Conservation (phyloP, 345 rosid genomes). For the Syzygium aqueum region DNA sequence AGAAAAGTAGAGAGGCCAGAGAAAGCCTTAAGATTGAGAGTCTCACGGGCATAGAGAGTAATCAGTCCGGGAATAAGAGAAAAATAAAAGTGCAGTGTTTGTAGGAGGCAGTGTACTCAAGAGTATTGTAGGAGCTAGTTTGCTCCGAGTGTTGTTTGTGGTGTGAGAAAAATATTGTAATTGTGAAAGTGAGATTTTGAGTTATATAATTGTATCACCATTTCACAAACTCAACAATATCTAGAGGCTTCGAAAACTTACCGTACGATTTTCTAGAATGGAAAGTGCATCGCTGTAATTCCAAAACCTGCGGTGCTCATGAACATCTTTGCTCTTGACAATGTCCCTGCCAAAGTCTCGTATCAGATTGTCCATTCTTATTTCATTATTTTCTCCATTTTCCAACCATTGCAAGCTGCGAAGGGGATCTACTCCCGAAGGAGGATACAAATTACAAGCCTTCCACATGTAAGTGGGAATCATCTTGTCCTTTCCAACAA, state of each 20-base stretch:
- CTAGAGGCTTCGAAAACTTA: background rate
- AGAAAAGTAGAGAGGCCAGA: too few relatives aligned
- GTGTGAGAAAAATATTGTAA: too few relatives aligned
- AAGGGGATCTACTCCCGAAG: fast-evolving
- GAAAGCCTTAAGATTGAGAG: too few relatives aligned
- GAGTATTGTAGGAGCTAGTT: too few relatives aligned
- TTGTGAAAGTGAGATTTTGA: too few relatives aligned
- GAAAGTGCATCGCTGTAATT: background rate
- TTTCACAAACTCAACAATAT: too few relatives aligned
- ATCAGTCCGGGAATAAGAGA: too few relatives aligned
- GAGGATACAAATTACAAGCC: background rate
- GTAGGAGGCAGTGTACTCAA: too few relatives aligned
- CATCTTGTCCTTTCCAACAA: background rate
- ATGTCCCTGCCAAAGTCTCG: background rate
- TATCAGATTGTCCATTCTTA: background rate
- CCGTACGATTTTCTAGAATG: background rate
- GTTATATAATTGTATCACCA: too few relatives aligned
- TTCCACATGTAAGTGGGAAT: background rate
- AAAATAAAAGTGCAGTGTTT: too few relatives aligned
- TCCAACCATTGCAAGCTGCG: background rate
- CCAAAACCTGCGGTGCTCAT: background rate
- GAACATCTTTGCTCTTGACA: background rate
- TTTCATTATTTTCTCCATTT: background rate
- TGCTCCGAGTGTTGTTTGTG: too few relatives aligned
- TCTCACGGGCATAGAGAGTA: too few relatives aligned